phyloP scores from a whole-genome alignment of 345 rosid species.

The Diplotaxis tenuifolia region DNA sequence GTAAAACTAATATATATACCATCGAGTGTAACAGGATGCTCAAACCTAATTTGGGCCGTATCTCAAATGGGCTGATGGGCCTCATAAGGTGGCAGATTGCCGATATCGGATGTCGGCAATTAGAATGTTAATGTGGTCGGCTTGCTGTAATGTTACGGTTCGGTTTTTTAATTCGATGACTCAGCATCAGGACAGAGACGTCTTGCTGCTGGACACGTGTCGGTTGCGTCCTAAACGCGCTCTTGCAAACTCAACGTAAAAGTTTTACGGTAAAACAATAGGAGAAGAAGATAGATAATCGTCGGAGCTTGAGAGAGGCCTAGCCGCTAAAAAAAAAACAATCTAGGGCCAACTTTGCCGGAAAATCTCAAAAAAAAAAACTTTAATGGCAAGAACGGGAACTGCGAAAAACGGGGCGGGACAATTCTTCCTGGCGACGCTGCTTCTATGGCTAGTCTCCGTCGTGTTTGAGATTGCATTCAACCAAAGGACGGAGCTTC shows the following conservation, averaged over 20 bases:
- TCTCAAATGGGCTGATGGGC: background rate
- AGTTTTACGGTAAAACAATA: background rate
- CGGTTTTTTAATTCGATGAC: background rate
- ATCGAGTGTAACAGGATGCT: too few relatives aligned
- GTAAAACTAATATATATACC: too few relatives aligned
- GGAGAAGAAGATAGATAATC: background rate
- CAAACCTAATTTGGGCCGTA: background rate
- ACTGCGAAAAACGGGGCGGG: slow-evolving; percentile 44
- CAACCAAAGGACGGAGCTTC: slow-evolving; percentile 55
- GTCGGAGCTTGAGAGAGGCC: background rate
- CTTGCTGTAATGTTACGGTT: background rate
- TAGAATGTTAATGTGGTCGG: slow-evolving; percentile 4
- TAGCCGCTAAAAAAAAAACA: background rate
- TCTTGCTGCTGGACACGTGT: slow-evolving; percentile 8
- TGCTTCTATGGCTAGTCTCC: slow-evolving; percentile 79
- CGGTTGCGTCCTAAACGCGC: background rate
- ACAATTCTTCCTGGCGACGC: slow-evolving; percentile 70
- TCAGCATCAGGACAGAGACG: background rate
- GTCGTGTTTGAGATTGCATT: slow-evolving; percentile 71
- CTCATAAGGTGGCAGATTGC: background rate
- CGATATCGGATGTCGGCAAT: slow-evolving; percentile 26
- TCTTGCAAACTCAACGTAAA: background rate
- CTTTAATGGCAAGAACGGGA: slow-evolving; percentile 21
- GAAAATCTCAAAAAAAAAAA: background rate
- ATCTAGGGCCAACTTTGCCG: slow-evolving; percentile 8